Base-by-base conservation (phyloP, 192 early-diverging fungal species). In the Phycomyces nitens region DNA sequence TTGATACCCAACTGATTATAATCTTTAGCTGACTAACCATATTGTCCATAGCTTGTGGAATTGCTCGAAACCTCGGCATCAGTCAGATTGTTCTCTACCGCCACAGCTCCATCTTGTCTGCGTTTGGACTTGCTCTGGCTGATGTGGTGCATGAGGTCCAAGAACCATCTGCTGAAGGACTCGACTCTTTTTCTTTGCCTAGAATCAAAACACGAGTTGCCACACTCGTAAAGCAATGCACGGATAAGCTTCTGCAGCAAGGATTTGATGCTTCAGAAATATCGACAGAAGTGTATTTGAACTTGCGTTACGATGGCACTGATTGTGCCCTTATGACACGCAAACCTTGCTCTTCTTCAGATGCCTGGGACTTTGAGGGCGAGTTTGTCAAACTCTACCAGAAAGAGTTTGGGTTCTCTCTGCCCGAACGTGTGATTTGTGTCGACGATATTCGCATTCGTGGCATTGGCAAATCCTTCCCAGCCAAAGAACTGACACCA, bases 331-430 rank as follows among this genome's bases (percentile, higher is more conserved):
- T 99, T 43, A 97, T 97, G 94, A 95, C 91, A 0, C 75, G 86
- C 11, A 81, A 94, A 72, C 84, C 91, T 0, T 22, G 56, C 3
- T 69, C 58, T 20, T 60, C 60, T 2, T 69, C 68, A 15, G 73
- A 72, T 58, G 57, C 57, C 23, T 91, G 86, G 89, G 82, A 89
- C 69, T 93, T 92, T 61, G 73, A 67, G 14, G 53, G 27, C 0
- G 72, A 80, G 0, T 99, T 97, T 77, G 79, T 85, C n/a, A 66
- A 77, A 38, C 76, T 87, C 63, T 92, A 99, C 74, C 72, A 84
- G 59, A 87, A 86, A n/a, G 97, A 99, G 70, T 99, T 97, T 84
- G 95, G 97, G 1, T 99, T 99, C 65, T 80, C 75, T n/a, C 79
- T 97, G 1, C 82, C 81, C 1, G 92, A 88, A 58, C 89, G 97